These are phyloP conservation scores for Clarkia xantiana DNA, from an alignment of 345 rosid species.

Conservation along the genomic window DNA sequence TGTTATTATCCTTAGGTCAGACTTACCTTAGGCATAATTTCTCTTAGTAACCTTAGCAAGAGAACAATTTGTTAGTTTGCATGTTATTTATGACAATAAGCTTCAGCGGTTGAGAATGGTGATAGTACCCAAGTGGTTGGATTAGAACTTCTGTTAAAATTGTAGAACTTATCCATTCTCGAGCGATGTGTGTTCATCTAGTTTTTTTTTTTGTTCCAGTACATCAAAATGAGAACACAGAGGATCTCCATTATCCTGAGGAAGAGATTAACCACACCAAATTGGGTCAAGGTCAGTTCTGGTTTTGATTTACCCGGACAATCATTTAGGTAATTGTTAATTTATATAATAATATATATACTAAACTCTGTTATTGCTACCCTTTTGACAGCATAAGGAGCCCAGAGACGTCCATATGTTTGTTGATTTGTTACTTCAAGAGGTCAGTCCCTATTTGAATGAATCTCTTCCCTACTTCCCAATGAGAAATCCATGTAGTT, in stretches of 20 bases:
- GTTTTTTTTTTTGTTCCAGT: conserved; percentile 29
- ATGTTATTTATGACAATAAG: no score
- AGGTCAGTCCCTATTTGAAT: conserved; percentile 34
- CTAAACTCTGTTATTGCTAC: neutral
- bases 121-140: no score
- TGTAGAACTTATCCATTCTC: neutral
- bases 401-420: conserved; percentile 98
- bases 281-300: conserved; percentile 81
- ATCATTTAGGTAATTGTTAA: no score
- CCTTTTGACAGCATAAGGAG: conserved; percentile 82
- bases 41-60: no score
- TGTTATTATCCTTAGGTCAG: no score
- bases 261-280: conserved; percentile 89
- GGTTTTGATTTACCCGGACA: neutral
- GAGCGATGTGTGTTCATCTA: neutral
- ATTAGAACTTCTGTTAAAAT: no score
- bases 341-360: neutral
- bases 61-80: no score
- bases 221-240: conserved; percentile 64
- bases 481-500: no score
- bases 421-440: conserved; percentile 82
- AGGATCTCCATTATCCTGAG: conserved; percentile 71
- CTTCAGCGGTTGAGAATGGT: no score
- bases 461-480: no score
- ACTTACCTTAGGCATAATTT: no score